Evolutionary conservation across 305 asterid species (phyloP).

Genomic region (Fraxinus nigra): DNA sequence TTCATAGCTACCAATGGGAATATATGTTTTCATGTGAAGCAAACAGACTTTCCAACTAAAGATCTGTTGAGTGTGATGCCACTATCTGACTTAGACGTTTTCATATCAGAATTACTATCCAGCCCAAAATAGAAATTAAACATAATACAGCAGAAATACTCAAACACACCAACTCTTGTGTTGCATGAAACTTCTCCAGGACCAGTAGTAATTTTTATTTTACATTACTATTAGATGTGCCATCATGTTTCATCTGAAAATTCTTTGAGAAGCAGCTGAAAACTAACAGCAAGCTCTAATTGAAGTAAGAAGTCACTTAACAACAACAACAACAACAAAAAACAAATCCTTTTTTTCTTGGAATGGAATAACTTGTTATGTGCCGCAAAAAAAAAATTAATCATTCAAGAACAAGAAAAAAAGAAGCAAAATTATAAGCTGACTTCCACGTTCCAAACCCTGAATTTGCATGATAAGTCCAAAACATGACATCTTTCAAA

Average conservation of each 20-base stretch:
- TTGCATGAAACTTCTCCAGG: background rate
- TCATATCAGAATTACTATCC: background rate
- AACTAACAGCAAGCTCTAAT: background rate
- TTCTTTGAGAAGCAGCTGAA: background rate
- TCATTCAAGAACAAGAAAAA: background rate
- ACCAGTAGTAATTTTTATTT: too few relatives aligned
- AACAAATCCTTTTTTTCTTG: background rate
- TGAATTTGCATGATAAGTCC: background rate
- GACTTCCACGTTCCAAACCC: background rate
- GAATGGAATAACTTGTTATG: background rate
- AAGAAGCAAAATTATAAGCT: background rate
- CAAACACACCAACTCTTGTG: background rate
- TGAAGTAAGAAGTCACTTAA: background rate
- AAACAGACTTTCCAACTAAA: background rate
- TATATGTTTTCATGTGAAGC: background rate
- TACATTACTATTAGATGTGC: background rate
- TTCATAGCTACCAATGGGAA: conserved; percentile 1
- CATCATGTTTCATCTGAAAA: background rate
- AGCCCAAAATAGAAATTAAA: background rate
- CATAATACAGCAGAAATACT: background rate
- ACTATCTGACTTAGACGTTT: background rate
- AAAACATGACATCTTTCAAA: background rate
- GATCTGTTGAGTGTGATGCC: background rate
- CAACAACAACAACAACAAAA: background rate
- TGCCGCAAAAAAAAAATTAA: background rate